Evolutionary conservation across 1,284 basidiomycete species (phyloP), one percentile per base, ranked within the genome.

Genomic region (Malassezia cuniculi): DNA sequence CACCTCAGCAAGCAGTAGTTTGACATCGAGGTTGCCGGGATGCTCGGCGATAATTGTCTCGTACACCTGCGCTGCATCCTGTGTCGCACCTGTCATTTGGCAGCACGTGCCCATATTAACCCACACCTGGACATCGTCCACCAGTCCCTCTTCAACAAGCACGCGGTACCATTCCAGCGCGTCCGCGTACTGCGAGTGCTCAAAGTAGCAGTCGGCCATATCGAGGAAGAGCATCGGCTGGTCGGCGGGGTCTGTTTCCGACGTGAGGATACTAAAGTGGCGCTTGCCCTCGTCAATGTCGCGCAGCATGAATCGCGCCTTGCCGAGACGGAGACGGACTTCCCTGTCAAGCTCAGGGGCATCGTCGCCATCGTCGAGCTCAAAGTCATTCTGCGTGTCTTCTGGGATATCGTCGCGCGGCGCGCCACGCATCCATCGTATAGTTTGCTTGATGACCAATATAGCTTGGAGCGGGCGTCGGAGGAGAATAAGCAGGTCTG

Each of bases 361-460:
- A 4, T 57, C 51, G 20, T 49, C 44, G 22, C 47, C 50, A 2
- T 74, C 66, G 57, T 87, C 83, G 57, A 77, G 93, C 68, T 94
- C 89, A 39, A 86, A 72, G 64, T 95, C 90, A 25, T 77, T 75
- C 39, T 79, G 76, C 16, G 75, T 67, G 52, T 51, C 47, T 21
- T 87, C 83, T 85, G 87, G 93, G 39, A 79, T 79, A 37, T 71
- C 69, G 62, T 82, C 78, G 22, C 73, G 70, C n/a, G 69, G 71
- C 24, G 89, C 71, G 0, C 85, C 84, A 63, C 90, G 85, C 9
- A 94, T 69, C 89, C 89, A 94, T 31, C 90, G 71, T 34, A 78
- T 80, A 0, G 86, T 87, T 36, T 73, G 72, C 27, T 81, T 73
- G 39, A 93, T 79, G 0, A 78, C 75, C 10, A 76, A 71, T 9